Evolutionary conservation across 495 filamentous ascomycete genomes (phyloP).

Genomic region (Penicillium paxilli): DNA sequence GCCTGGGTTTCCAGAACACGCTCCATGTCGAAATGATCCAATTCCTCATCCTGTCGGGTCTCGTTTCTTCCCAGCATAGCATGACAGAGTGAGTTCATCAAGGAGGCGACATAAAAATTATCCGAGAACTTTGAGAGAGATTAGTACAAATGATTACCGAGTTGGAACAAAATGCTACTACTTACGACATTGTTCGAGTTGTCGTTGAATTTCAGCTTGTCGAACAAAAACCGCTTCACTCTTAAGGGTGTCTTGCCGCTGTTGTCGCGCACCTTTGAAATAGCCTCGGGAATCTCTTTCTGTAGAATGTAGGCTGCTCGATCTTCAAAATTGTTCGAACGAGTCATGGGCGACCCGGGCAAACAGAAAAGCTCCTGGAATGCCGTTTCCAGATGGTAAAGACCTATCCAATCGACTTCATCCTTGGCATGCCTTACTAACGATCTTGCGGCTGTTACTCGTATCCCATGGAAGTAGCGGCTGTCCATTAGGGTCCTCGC

Average conservation of each 20-base stretch:
- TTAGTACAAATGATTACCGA: neutral
- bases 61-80: constrained; percentile 62
- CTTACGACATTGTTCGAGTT: constrained; percentile 78
- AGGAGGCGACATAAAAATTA: constrained; percentile 76
- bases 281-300: constrained; percentile 73
- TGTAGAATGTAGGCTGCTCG: constrained; percentile 79
- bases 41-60: constrained; percentile 35
- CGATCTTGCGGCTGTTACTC: constrained; percentile 73
- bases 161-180: too few species aligned
- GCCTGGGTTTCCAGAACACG: constrained; percentile 54
- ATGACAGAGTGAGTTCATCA: constrained; percentile 78
- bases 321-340: constrained; percentile 87
- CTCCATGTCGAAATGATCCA: constrained; percentile 49
- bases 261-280: constrained; percentile 75
- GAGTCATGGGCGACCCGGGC: constrained; percentile 66
- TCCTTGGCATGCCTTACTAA: constrained; percentile 71
- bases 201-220: constrained; percentile 89
- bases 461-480: constrained; percentile 91
- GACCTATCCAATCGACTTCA: constrained; percentile 73
- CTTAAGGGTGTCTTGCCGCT: constrained; percentile 72
- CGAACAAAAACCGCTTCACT: constrained; percentile 78
- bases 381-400: constrained; percentile 77
- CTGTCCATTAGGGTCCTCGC: constrained; percentile 85
- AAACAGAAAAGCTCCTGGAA: constrained; percentile 91
- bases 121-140: constrained; percentile 66